These are phyloP conservation scores for Penicillium robsamsonii DNA, from an alignment of 495 filamentous ascomycete genomes.

Conservation along the genomic window DNA sequence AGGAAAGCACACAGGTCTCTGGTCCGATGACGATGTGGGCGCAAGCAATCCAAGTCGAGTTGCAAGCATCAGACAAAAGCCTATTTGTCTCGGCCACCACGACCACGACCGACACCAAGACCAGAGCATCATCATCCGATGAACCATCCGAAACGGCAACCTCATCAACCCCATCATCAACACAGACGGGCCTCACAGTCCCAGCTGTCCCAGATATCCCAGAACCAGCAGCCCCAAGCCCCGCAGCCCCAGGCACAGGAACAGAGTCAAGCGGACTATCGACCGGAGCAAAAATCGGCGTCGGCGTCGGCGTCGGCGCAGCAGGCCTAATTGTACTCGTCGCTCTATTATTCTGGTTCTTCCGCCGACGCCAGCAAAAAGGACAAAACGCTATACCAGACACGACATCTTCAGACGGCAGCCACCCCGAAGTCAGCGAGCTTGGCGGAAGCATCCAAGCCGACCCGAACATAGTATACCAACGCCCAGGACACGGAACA, in stretches of 20 bases:
- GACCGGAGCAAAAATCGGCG: constrained; percentile 9
- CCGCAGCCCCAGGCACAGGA: not conserved
- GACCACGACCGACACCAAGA: not conserved
- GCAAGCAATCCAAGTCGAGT: constrained; percentile 20
- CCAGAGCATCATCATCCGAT: too few relatives aligned
- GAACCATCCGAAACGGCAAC: too few relatives aligned
- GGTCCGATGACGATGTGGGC: constrained; percentile 31
- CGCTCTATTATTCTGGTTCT: constrained; percentile 4
- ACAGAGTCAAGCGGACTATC: constrained; percentile 4
- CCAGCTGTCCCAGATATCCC: not conserved
- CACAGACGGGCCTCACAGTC: not conserved
- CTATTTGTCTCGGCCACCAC: constrained; percentile 11
- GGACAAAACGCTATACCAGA: not conserved
- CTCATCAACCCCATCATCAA: not conserved
- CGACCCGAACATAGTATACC: not conserved
- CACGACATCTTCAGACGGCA: not conserved
- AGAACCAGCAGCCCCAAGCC: too few relatives aligned
- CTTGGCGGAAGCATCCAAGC: not conserved
- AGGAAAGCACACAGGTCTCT: constrained; percentile 8
- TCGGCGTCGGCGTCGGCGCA: constrained; percentile 12
- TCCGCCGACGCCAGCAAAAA: not conserved
- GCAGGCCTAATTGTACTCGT: constrained; percentile 1
- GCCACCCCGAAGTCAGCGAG: not conserved
- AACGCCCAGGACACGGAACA: not conserved
- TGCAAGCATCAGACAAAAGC: constrained; percentile 8